phyloP scores from a whole-genome alignment of 345 rosid genomes.

The Anastatica hierochuntica region DNA sequence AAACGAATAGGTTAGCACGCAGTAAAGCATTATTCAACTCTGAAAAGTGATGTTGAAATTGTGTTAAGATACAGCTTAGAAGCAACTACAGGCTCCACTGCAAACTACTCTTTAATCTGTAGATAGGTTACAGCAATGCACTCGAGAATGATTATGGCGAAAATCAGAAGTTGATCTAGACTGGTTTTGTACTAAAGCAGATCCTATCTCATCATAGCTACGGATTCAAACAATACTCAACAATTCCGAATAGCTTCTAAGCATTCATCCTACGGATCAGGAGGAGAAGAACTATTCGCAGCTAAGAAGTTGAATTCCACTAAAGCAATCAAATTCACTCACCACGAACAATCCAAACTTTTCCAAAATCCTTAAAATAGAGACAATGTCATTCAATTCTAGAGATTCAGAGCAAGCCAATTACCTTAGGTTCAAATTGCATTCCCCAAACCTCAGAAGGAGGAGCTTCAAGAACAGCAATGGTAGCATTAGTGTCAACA shows the following conservation, averaged over 20 bases:
- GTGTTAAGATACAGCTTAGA: background rate
- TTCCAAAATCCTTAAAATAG: background rate
- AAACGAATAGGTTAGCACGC: constrained; percentile 4
- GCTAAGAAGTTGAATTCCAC: no score
- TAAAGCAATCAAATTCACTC: background rate
- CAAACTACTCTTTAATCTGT: no score
- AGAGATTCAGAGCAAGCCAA: background rate
- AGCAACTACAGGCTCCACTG: background rate
- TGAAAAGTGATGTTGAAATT: background rate
- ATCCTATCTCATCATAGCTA: constrained; percentile 9
- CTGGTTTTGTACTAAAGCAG: no score
- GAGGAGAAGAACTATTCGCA: background rate
- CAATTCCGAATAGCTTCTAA: background rate
- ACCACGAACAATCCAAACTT: background rate
- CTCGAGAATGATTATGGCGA: background rate
- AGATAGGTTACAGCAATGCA: no score
- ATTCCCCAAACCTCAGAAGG: constrained; percentile 98
- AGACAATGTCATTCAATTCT: background rate
- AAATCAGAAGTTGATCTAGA: background rate
- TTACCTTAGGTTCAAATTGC: constrained; percentile 89
- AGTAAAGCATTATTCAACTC: background rate
- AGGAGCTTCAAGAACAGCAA: constrained; percentile 88
- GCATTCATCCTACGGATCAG: background rate
- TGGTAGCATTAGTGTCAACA: constrained; percentile 81
- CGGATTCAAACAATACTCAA: background rate